Base-by-base conservation (phyloP, 2,329 filamentous ascomycete genomes). In the Cercospora sp. region DNA sequence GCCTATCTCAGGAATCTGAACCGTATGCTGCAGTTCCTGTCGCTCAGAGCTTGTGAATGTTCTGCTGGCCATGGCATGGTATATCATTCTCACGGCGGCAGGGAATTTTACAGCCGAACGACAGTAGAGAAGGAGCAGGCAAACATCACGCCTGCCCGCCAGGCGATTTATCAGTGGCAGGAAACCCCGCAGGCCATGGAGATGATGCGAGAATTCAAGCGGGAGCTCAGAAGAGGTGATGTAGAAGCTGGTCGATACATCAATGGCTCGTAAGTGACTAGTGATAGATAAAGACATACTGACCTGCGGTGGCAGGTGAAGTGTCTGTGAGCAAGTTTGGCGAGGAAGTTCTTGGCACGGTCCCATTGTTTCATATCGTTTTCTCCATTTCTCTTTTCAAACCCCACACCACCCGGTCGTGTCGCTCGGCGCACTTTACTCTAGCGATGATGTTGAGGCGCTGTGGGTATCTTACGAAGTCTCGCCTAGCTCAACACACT, bases 121-220 rank as follows among this genome's bases (percentile, higher is more conserved):
- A 9, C 13, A n/a, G 63, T 66, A 28, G 63, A 26, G 28, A 43
- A 26, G 30, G 34, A 65, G 13, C 30, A 58, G 62, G 32, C 32
- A 10, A 43, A 21, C 21, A 18, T 58, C 24, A 66, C 63, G 16
- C 40, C 40, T 26, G 63, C 55, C 32, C 28, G 63, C 40, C 49
- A 21, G 37, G 37, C 40, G 16, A 21, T 66, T 6, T 66, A 53
- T 18, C 18, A 53, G 63, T 66, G 63, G 63, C 63, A 66, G 30
- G 45, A 51, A 24, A 28, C 53, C 24, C 18, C 32, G 43, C 26
- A n/a, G n/a, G 63, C 53, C 10, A 61, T 21, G 43, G 28, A 43
- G 13, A 65, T 65, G 62, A 59, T 65, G 53, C 10, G 18, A 53
- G 34, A 58, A 24, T 65, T 65, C 40, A 7, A 24, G n/a, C 30